phyloP scores from a whole-genome alignment of 176 grass and related monocot genomes.

The Musa beccarii region DNA sequence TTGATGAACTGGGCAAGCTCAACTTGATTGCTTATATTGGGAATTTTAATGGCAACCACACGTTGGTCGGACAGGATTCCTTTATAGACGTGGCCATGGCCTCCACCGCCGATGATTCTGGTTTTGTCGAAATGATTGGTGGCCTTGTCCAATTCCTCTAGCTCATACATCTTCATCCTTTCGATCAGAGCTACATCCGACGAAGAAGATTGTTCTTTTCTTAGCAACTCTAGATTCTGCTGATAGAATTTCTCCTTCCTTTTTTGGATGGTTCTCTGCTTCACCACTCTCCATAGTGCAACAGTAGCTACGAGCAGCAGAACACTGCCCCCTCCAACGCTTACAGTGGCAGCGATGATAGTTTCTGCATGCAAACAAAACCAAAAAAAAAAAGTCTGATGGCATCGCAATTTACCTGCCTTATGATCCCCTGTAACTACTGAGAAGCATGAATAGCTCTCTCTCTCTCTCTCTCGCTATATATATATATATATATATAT shows the following conservation, averaged over 20 bases:
- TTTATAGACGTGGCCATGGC: constrained; percentile 10
- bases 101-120: constrained; percentile 8
- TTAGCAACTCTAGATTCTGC: neutral
- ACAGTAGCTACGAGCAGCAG: neutral
- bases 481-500: too few relatives aligned
- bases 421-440: too few relatives aligned
- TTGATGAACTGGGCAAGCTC: neutral
- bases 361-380: neutral
- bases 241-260: neutral
- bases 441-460: too few relatives aligned
- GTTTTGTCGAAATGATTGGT: constrained; percentile 15
- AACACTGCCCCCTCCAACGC: neutral
- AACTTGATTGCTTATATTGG: constrained; percentile 2
- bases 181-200: constrained; percentile 14
- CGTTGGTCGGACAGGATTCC: neutral
- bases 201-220: neutral
- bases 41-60: constrained; percentile 17
- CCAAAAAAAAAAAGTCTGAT: too few relatives aligned
- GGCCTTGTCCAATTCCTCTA: constrained; percentile 23
- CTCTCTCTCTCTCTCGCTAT: too few relatives aligned
- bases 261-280: neutral
- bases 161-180: constrained; percentile 24
- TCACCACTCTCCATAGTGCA: neutral
- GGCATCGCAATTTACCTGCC: too few relatives aligned
- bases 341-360: neutral